Conservation (phyloP, 1,284 basidiomycete species). For the Marasmius tenuissimus region DNA sequence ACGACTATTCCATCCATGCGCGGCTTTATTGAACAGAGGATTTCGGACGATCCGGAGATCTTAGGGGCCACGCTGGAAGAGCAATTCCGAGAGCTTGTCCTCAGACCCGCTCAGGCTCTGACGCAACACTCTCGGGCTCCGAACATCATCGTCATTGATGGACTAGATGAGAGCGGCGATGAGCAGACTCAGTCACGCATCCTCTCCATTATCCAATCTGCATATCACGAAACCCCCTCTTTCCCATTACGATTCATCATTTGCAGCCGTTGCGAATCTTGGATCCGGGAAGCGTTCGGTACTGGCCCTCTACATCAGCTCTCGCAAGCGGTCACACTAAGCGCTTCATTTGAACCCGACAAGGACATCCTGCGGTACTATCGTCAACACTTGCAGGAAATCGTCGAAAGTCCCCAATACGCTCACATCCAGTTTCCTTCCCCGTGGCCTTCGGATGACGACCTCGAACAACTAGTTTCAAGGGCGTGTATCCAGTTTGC, state of each 20-base stretch:
- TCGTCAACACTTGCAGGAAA: neutral
- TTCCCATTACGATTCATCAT: conserved; percentile 25
- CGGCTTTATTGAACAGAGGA: neutral
- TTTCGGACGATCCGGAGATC: neutral
- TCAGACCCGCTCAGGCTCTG: neutral
- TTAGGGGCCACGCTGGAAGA: neutral
- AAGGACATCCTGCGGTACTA: neutral
- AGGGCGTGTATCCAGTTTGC: conserved; percentile 23
- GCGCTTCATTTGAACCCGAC: neutral
- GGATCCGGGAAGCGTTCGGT: conserved; percentile 19
- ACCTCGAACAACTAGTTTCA: conserved; percentile 19
- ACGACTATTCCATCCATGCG: neutral
- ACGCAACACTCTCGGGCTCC: neutral
- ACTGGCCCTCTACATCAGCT: neutral
- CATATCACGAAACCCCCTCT: neutral
- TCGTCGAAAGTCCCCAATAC: neutral
- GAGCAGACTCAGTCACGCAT: neutral
- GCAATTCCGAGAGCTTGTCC: conserved; percentile 2
- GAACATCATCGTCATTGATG: neutral
- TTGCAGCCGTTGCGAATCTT: conserved; percentile 21
- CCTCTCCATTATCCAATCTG: neutral
- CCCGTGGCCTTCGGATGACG: conserved; percentile 18
- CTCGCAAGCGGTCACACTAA: neutral
- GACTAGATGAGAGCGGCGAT: conserved; percentile 3
- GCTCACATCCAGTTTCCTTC: neutral